Evolutionary conservation across 306 rosid genomes (phyloP), one percentile per base, ranked within the genome.

Genomic region (Benincasa hispida): DNA sequence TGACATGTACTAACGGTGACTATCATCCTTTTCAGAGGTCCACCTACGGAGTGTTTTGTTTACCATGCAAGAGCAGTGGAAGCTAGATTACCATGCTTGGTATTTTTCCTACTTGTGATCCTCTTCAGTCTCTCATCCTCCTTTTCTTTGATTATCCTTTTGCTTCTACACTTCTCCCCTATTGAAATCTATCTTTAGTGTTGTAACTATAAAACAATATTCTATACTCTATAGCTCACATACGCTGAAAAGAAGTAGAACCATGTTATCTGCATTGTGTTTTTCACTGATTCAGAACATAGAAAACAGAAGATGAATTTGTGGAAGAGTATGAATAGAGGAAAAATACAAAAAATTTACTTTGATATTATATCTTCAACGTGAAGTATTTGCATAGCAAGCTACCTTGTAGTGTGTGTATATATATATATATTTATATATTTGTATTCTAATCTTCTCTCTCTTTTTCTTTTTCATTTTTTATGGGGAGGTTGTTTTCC

Each of bases 11-110:
- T 83, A 54, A 82, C 70, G 14, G 58, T 54, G 37, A 54, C 76
- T 86, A 77, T 78, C 72, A 79, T 85, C 56, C 84, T 50, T 85
- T 83, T 79, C 91, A 93, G 98, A 34, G 98, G 98, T 79, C 97
- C 98, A 59, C 96, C 98, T 39, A 91, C 97, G 8, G 89, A 93
- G 88, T 93, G 98, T 81, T 90, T 93, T 90, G 47, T 93, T 75
- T 89, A 84, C 82, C 98, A 91, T 83, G 96, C 97, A 76, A 89
- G 94, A 78, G 98, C 98, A 41, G 72, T 79, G 81, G 97, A 88
- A 79, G 86, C 84, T 83, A 87, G 79, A 83, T 74, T 93, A 76
- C 91, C 96, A 32, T 63, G 58, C 77, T 61, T 83, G 65, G 98
- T 93, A 72, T 87, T 54, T 74, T 62, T 25, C 53, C 53, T 19